Base-by-base conservation (phyloP, 2,329 filamentous ascomycete genomes). In the Zymoseptoria crescenta region DNA sequence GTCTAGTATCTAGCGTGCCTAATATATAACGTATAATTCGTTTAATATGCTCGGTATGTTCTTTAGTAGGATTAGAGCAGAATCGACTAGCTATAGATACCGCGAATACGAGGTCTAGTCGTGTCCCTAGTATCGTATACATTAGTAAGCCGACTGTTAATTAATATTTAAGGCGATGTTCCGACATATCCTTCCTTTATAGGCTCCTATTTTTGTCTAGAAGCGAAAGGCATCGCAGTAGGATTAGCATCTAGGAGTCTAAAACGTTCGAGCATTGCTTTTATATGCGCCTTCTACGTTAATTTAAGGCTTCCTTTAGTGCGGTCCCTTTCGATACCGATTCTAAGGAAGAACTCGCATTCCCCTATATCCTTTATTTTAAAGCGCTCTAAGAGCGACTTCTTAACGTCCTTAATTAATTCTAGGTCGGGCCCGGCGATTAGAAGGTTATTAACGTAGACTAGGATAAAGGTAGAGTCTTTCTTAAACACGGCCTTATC, bases 41-140 rank as follows among this genome's bases (percentile, higher is more conserved):
- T 27, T 52, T 52, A 24, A 24, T 19, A 5, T 24, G 6, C 10
- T 10, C 49, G 16, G 6, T 20, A 52, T 57, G 24, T 20, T 57
- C 30, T 16, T 35, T 7, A 35, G 51, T 52, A 13, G 21, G 50
- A 28, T 57, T 57, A n/a, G 30, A 58, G 52, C 20, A 52, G 20
- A 20, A 57, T 35, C 56, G 56, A 45, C 56, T 57, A 9, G 19
- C 56, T 57, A 52, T 52, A 45, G 45, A 57, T 52, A 57, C 24
- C 9, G 35, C 41, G 49, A 52, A 57, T 9, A 28, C 19, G n/a
- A 57, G 49, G 41, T 57, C 29, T 13, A 24, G 56, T 20, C 56
- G 55, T 10, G 21, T 56, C 29, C 55, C 19, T 8, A 56, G 27
- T 56, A 56, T 30, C 8, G 8, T 30, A 30, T 30, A 30, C 8